Evolutionary conservation across 805 yeast genomes (phyloP), one percentile per base, ranked within the genome.

Genomic region (Metschnikowia peoriensis): DNA sequence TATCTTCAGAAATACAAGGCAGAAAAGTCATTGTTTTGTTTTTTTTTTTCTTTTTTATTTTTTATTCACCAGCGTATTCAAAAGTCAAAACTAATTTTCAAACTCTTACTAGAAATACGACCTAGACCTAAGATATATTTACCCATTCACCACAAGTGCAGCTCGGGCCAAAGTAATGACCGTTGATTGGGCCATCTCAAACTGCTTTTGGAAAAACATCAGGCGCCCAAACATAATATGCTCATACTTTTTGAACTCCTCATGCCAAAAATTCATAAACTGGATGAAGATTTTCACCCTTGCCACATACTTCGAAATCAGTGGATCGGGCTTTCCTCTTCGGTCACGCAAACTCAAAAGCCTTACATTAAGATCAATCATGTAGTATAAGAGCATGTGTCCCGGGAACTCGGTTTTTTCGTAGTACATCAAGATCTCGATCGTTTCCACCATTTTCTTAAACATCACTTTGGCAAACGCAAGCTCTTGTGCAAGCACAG

Each of bases 341-440:
- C 28, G 7, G 37, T 50, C 27, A n/a, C 44, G 50, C n/a, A 50
- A 41, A 4, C 15, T 41, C 22, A 50, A 41, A 37, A 50, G 46
- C 44, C 53, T 41, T 11, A 46, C 37, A 29, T 46, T 46, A 17
- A 50, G 49, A 27, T 50, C 53, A n/a, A 46, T 38, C 27, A 50
- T 29, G 4, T n/a, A n/a, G 16, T 38, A 38, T 5, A 50, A 11
- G 41, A 38, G 11, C 15, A 2, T 7, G 35, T 46, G 53, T 16
- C 47, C 53, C 2, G 46, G 43, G n/a, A 29, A 10, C 6, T 37
- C 44, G 15, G 47, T 16, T 4, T 1, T 22, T 28, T 41, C 28
- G 35, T 50, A 50, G 45, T 45, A 41, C 35, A 38, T 37, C 46
- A 50, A 50, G 14, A 46, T 15, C 29, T 50, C 53, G n/a, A 50